Evolutionary conservation across 2,329 filamentous ascomycete genomes (phyloP).

Genomic region (Ascocoryne sarcoides): DNA sequence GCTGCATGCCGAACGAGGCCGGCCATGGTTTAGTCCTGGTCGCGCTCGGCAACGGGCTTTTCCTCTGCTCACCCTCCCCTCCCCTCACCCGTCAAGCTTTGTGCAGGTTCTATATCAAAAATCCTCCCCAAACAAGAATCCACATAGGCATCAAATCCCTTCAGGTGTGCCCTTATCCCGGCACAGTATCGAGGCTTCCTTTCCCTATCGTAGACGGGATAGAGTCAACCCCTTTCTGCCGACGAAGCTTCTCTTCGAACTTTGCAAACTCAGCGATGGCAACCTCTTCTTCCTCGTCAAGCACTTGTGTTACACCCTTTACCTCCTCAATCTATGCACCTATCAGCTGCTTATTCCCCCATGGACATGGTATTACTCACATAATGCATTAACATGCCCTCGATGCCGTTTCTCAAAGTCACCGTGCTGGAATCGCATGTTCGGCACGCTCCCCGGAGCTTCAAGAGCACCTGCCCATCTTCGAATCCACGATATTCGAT

Average conservation of each 20-base stretch:
- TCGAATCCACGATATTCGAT: conserved; percentile 92
- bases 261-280: conserved; percentile 81
- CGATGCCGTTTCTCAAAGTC: conserved; percentile 94
- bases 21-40: too few relatives aligned
- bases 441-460: conserved; percentile 84
- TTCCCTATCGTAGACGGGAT: conserved; percentile 20
- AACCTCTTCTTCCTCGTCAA: conserved; percentile 88
- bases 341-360: conserved; percentile 18
- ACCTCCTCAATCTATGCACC: conserved; percentile 78
- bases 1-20: too few relatives aligned
- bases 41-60: too few relatives aligned
- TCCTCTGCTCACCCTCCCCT: too few relatives aligned
- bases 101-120: too few relatives aligned
- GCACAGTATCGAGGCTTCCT: conserved; percentile 19
- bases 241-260: conserved; percentile 77
- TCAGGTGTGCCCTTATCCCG: conserved; percentile 10
- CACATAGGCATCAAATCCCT: too few relatives aligned
- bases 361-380: conserved; percentile 41
- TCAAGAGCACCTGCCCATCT: conserved; percentile 74
- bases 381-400: conserved; percentile 97
- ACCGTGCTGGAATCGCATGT: conserved; percentile 97
- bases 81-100: too few relatives aligned
- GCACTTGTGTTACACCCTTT: conserved; percentile 79
- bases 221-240: conserved; percentile 37
- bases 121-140: too few relatives aligned